Evolutionary conservation across 495 filamentous ascomycete genomes (phyloP).

Genomic region (Letharia columbiana): DNA sequence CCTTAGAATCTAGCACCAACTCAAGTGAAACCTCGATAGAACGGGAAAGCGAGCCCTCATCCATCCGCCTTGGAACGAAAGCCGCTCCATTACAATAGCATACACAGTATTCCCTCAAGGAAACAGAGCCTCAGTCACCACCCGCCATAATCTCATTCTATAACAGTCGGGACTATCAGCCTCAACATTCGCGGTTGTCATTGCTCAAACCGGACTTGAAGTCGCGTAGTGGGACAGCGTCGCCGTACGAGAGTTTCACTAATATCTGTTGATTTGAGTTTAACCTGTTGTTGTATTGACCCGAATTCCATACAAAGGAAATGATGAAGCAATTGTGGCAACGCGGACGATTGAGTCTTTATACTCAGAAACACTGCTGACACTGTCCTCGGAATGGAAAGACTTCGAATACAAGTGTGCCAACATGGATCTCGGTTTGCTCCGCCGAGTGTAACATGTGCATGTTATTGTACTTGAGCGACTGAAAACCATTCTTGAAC

Average conservation of each 20-base stretch:
- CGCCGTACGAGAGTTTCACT: constrained; percentile 9
- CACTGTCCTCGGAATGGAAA: not conserved
- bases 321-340: constrained; percentile 3
- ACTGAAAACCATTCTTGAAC: not conserved
- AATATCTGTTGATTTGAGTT: constrained; percentile 6
- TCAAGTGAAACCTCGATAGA: constrained; percentile 3
- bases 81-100: not conserved
- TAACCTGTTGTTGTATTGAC: constrained; percentile 2
- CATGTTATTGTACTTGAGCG: not conserved
- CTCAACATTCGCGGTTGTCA: constrained; percentile 1
- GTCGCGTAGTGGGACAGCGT: constrained; percentile 6
- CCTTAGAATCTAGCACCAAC: not conserved
- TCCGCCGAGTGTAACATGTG: not conserved
- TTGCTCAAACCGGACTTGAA: not conserved
- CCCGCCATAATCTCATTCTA: not conserved
- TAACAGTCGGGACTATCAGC: not conserved
- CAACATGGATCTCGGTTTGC: not conserved
- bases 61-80: not conserved
- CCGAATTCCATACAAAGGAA: not conserved
- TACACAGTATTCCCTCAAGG: constrained; percentile 5
- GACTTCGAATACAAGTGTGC: not conserved
- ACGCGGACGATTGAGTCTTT: not conserved
- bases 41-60: constrained; percentile 3
- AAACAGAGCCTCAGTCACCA: constrained; percentile 1
- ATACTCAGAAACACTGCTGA: not conserved